Base-by-base conservation (phyloP, 352 stramenopile species). In the Nothophytophthora sp. region DNA sequence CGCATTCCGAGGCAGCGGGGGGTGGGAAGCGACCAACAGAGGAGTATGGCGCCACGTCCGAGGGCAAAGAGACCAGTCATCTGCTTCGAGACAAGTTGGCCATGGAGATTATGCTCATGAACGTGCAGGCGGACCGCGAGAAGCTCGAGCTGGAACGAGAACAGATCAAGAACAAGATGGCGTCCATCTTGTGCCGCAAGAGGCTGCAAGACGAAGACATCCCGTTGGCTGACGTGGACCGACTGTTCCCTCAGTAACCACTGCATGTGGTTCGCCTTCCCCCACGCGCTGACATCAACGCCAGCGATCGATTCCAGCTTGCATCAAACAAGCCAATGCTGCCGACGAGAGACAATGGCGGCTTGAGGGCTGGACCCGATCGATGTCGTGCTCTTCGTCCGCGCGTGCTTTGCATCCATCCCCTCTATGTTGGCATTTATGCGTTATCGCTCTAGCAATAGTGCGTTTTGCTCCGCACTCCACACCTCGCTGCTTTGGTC, bases 91-190 rank as follows among this genome's bases (percentile, higher is more conserved):
- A 65, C 24, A 61, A 57, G 39, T 23, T 72, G 44, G 33, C 11
- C 3, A 68, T 62, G 25, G 60, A 68, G 40, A 61, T 75, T 23
- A 34, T 45, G 0, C 36, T 79, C 9, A 12, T 72, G 19, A 57
- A 67, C 18, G 34, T 68, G 20, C 63, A 72, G 33, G 51, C 48
- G 6, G 44, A 61, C 32, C 53, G 63, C 4, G 63, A 72, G 45
- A 42, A 29, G 63, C 24, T 71, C n/a, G 68, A 82, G 49, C 40
- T 76, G 15, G 46, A 75, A 33, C 61, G 68, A 12, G 68, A 79
- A 30, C 66, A 56, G 27, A 64, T 77, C 34, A 44, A 55, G 38
- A 58, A 67, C 38, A 60, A 67, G n/a, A 50, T 67, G 9, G 60
- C 65, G 9, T 56, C 55, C 15, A 57, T 63, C 9, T 36, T 76